Conservation (phyloP, 1,284 basidiomycete genomes). For the Cutaneotrichosporon cutaneum region DNA sequence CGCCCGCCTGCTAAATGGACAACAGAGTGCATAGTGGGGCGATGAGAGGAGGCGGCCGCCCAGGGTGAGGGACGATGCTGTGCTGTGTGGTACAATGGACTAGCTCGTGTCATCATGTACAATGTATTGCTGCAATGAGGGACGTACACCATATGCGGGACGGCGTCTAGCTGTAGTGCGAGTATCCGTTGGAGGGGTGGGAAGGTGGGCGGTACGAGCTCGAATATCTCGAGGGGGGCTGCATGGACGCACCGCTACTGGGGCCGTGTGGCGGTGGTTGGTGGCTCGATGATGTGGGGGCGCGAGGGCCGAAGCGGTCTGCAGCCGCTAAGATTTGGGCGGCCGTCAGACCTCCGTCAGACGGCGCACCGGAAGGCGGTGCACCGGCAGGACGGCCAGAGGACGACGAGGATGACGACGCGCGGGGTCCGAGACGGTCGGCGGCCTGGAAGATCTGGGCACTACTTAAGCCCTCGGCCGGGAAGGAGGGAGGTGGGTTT, state of each 20-base stretch:
- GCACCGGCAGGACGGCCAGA: background rate
- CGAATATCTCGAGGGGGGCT: background rate
- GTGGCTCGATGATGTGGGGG: background rate
- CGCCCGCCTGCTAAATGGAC: constrained; percentile 11
- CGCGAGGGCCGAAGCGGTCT: background rate
- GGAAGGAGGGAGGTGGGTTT: background rate
- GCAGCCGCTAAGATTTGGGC: constrained; percentile 7
- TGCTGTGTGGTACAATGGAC: constrained; percentile 1
- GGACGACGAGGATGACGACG: background rate
- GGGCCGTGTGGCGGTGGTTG: background rate
- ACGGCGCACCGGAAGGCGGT: background rate
- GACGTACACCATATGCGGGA: background rate
- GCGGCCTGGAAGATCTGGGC: constrained; percentile 7
- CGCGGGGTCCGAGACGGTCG: background rate
- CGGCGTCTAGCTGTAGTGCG: background rate
- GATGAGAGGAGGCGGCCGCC: background rate
- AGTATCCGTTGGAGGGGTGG: background rate
- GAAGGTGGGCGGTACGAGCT: background rate
- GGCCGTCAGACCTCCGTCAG: background rate
- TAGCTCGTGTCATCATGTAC: constrained; percentile 5
- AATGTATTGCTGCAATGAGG: constrained; percentile 7
- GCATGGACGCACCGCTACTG: background rate
- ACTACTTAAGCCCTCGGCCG: background rate
- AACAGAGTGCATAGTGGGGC: constrained; percentile 6
- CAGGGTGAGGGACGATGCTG: background rate